Percentiles rank a stretch among this genome's conserved stretches.
Conservation (phyloP, 2,329 filamentous ascomycete genomes). For the Juglanconis sp. region DNA sequence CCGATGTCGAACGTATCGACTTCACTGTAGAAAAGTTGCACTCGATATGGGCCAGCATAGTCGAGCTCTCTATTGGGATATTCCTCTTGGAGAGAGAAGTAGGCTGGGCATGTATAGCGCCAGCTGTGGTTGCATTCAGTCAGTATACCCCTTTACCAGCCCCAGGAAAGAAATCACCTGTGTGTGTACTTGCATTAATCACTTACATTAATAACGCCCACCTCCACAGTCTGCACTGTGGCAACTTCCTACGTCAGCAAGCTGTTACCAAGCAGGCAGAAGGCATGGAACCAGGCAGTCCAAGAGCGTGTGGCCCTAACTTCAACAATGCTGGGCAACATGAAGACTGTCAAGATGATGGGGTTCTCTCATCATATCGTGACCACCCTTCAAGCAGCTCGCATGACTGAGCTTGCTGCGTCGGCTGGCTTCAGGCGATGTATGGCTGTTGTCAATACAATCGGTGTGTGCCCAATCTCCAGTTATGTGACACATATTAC, state of each 20-base stretch:
- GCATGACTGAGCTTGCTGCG: slow-evolving; percentile 24
- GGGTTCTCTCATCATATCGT: slow-evolving; percentile 28
- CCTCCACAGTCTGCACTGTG: slow-evolving; percentile 37
- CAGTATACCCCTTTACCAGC: background rate
- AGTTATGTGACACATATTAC: too few relatives aligned
- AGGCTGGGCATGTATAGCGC: slow-evolving; percentile 44
- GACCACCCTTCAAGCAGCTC: slow-evolving; percentile 20
- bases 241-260: slow-evolving; percentile 30
- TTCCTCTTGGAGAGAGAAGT: slow-evolving; percentile 46
- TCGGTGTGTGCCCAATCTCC: background rate
- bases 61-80: slow-evolving; percentile 55
- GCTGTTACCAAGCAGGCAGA: slow-evolving; percentile 32
- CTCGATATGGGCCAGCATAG: slow-evolving; percentile 60
- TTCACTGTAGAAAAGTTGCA: slow-evolving; percentile 38
- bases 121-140: slow-evolving; percentile 40
- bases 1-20: slow-evolving; percentile 42
- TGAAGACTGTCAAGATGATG: slow-evolving; percentile 41
- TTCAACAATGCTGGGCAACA: slow-evolving; percentile 32
- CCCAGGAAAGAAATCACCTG: too few relatives aligned
- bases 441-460: background rate
- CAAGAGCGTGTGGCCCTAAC: slow-evolving; percentile 36
- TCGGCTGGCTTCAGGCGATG: background rate
- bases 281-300: slow-evolving; percentile 37
- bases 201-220: background rate
- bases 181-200: background rate